Evolutionary conservation across 352 stramenopile species (phyloP), one percentile per base, ranked within the genome.

Genomic region (Thalassiosira livingstoniorum): DNA sequence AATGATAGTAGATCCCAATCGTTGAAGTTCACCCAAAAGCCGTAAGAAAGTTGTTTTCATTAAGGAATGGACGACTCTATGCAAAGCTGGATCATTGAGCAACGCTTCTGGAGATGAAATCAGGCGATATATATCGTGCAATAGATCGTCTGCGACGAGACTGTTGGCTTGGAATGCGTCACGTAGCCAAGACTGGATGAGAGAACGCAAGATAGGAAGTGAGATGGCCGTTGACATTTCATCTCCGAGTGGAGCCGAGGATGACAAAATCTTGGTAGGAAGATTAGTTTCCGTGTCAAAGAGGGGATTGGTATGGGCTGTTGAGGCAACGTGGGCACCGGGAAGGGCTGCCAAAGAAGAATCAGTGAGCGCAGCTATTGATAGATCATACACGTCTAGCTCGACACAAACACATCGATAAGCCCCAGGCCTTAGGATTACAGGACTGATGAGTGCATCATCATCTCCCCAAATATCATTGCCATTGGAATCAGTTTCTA

Each of bases 91-190:
- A 75, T 99, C 96, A 85, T 98, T 98, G 43, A 98, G 92, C 4
- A 98, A 76, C 13, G 95, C 92, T n/a, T 95, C 90, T 0, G 95
- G 95, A 29, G 94, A 97, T 47, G 94, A 97, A 25, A 99, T 72
- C 89, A 98, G 97, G 10, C 97, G 95, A 68, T 99, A 98, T 21
- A 99, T 92, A 77, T 98, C 94, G 72, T 98, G 96, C n/a, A 99
- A 91, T 51, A 99, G 84, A 58, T 97, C 93, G 88, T 99, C 96
- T 0, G 97, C 97, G 71, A 98, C 96, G 42, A 96, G 93, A 78
- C 95, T 97, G 58, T 97, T 94, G 7, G 82, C 95, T 55, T 92
- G 82, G 39, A 96, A 90, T 11, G 98, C 96, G 75, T 99, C 97
- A 70, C 96, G 96, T 51, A 99, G 95, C 77, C 98, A 97, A 5